These are phyloP conservation scores for Mucor ambiguus DNA, from an alignment of 371 early-diverging fungal species.

Conservation along the genomic window DNA sequence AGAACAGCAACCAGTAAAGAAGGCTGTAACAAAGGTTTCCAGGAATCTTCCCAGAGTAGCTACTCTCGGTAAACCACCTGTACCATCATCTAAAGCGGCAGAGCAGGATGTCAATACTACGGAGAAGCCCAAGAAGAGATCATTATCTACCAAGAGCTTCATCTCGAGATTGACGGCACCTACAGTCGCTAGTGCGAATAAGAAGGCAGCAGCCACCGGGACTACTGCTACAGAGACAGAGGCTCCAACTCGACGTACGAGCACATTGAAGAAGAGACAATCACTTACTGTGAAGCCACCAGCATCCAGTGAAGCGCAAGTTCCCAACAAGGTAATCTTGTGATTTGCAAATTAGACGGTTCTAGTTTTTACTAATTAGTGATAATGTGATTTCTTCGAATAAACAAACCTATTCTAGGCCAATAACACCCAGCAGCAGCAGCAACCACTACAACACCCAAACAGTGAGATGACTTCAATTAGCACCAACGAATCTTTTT, in stretches of 20 bases:
- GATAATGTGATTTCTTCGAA: not conserved
- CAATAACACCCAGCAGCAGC: not conserved
- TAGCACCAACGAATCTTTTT: not conserved
- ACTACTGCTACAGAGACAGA: not conserved
- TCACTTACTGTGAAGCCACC: not conserved
- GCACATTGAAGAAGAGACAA: not conserved
- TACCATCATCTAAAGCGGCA: not conserved
- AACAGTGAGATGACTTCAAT: not conserved
- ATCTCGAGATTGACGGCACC: conserved; percentile 25
- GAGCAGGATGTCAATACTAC: not conserved
- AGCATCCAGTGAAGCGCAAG: not conserved
- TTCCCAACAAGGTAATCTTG: not conserved
- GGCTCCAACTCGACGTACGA: not conserved
- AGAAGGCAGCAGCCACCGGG: conserved; percentile 6
- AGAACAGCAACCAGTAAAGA: not conserved
- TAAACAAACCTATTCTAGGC: not conserved
- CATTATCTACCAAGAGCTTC: conserved; percentile 14
- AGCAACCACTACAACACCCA: not conserved
- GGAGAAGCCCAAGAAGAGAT: conserved; percentile 15
- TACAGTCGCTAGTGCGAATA: conserved; percentile 20
- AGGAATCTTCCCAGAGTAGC: conserved; percentile 12
- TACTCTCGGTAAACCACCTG: not conserved
- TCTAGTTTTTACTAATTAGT: not conserved
- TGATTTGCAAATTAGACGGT: not conserved
- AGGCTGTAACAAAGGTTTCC: conserved; percentile 6